These are phyloP conservation scores for Ogataea neopini DNA, from an alignment of 805 yeast genomes.

Conservation along the genomic window DNA sequence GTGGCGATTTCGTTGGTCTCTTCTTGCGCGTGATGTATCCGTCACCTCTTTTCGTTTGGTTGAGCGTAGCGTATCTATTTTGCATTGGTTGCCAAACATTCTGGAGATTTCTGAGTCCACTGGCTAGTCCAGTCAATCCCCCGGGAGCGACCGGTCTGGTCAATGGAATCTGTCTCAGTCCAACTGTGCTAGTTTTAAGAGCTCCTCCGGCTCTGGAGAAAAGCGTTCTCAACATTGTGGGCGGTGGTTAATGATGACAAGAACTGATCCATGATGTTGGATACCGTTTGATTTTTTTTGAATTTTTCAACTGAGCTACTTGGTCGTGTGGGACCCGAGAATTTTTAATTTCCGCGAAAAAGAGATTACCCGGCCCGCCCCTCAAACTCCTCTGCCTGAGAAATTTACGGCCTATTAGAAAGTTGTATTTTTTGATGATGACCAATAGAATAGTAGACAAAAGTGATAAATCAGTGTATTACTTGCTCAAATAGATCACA, in stretches of 20 bases:
- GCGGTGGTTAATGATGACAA: too few species aligned
- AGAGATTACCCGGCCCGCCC: conserved; percentile 11
- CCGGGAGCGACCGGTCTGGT: conserved; percentile 1
- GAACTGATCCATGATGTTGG: neutral
- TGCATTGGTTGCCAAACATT: conserved; percentile 29
- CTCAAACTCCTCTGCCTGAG: too few species aligned
- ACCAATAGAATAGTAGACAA: conserved; percentile 2
- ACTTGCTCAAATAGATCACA: too few species aligned
- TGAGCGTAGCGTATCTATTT: conserved; percentile 65
- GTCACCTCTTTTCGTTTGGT: conserved; percentile 72
- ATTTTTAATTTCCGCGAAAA: too few species aligned
- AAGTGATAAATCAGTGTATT: neutral
- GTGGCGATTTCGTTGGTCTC: conserved; percentile 68
- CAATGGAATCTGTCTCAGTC: conserved; percentile 2
- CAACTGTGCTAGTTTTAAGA: neutral
- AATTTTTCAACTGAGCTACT: neutral
- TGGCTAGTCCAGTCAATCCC: conserved; percentile 4
- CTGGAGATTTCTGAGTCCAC: conserved; percentile 4
- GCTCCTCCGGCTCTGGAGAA: conserved; percentile 1
- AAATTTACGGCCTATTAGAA: conserved; percentile 6
- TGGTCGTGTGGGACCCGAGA: conserved; percentile 1
- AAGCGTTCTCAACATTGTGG: conserved; percentile 5
- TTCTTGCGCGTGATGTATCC: conserved; percentile 40
- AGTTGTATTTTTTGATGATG: conserved; percentile 1
- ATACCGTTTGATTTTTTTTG: neutral